Conservation (phyloP, 805 yeast species). For the Yarrowia sp. region DNA sequence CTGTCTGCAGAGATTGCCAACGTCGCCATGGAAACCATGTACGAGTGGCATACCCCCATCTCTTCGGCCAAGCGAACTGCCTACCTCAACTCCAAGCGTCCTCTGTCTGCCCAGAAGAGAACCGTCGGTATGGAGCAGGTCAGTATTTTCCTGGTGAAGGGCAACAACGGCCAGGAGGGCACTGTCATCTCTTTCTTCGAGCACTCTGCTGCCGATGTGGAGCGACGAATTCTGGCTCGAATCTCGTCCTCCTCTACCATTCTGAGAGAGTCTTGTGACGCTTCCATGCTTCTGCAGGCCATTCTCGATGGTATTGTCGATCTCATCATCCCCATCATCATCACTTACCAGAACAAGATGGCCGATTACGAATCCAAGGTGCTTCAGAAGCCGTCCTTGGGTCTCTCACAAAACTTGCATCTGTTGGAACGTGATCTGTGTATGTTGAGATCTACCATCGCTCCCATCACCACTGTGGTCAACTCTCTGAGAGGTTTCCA, state of each 20-base stretch:
- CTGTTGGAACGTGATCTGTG: constrained; percentile 62
- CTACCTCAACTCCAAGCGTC: constrained; percentile 54
- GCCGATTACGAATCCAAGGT: constrained; percentile 62
- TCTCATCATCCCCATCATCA: constrained; percentile 59
- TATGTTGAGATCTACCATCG: constrained; percentile 55
- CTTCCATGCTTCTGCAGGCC: constrained; percentile 61
- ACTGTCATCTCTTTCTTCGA: constrained; percentile 65
- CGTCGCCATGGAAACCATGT: constrained; percentile 45
- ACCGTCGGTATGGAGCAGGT: constrained; percentile 64
- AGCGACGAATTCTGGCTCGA: constrained; percentile 59
- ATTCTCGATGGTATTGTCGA: constrained; percentile 64
- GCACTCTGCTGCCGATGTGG: constrained; percentile 61
- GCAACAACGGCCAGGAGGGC: constrained; percentile 47
- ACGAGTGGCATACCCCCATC: constrained; percentile 50
- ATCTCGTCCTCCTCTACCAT: constrained; percentile 57
- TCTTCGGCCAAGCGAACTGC: constrained; percentile 42
- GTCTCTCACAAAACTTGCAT: constrained; percentile 61
- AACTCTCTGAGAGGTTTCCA: constrained; percentile 55
- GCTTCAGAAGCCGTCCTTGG: constrained; percentile 57
- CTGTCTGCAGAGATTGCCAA: constrained; percentile 40
- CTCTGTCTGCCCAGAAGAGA: constrained; percentile 55
- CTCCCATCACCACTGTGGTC: constrained; percentile 58
- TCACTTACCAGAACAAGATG: constrained; percentile 59
- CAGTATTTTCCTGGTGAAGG: constrained; percentile 55
- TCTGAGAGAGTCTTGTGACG: constrained; percentile 59